These are phyloP conservation scores for Carex littledalei DNA, from an alignment of 176 grass and related monocot species.

Conservation along the genomic window DNA sequence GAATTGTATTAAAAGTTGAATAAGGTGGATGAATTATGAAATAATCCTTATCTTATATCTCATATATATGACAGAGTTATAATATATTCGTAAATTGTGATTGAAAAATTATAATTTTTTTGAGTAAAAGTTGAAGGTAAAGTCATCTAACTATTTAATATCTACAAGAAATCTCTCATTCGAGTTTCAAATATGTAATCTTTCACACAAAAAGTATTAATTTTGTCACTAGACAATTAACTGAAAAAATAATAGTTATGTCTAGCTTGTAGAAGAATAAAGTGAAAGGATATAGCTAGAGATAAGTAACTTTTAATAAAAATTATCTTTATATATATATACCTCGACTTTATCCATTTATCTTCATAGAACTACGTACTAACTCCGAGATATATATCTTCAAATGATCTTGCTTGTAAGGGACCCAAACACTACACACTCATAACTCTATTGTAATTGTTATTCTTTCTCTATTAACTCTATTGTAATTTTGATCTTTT, in stretches of 20 bases:
- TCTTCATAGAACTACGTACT: background rate
- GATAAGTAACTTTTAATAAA: background rate
- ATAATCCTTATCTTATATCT: background rate
- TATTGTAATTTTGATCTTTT: background rate
- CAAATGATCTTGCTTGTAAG: background rate
- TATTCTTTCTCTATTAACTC: background rate
- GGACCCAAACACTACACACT: background rate
- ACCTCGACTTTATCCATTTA: background rate
- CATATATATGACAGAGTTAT: background rate
- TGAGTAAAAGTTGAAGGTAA: too few relatives aligned
- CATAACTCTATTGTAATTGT: background rate
- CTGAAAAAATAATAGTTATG: background rate
- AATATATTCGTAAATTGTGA: background rate
- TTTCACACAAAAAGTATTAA: fast-evolving
- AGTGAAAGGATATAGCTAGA: background rate
- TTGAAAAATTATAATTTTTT: too few relatives aligned
- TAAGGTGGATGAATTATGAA: background rate
- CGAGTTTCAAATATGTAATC: too few relatives aligned
- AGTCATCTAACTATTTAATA: too few relatives aligned
- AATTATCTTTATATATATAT: background rate
- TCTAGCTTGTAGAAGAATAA: background rate
- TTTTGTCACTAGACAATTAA: background rate
- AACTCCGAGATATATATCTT: too few relatives aligned
- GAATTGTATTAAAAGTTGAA: background rate
- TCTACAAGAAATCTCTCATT: too few relatives aligned